Conservation (phyloP, 352 stramenopile genomes). For the Blastocystis sp. region DNA sequence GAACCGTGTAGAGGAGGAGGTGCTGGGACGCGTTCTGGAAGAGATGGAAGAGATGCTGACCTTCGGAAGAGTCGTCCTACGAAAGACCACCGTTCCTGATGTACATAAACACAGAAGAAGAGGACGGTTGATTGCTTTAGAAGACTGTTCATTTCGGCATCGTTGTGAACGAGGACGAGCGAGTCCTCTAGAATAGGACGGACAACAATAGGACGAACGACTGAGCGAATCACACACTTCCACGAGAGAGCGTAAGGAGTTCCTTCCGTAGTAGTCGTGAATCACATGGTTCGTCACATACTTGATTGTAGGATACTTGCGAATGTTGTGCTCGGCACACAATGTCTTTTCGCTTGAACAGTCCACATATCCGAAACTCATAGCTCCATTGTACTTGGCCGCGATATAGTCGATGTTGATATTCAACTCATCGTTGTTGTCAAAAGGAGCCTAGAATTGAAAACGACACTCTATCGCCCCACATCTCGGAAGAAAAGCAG, state of each 20-base stretch:
- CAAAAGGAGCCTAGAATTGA: not conserved
- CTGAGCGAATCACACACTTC: conserved; percentile 34
- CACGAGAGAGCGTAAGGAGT: conserved; percentile 8
- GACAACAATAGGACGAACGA: not conserved
- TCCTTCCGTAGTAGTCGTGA: conserved; percentile 41
- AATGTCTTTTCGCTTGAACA: not conserved
- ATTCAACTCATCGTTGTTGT: conserved; percentile 7
- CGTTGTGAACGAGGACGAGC: not conserved
- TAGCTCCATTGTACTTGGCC: conserved; percentile 17
- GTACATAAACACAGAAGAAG: conserved; percentile 40
- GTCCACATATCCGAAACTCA: conserved; percentile 29
- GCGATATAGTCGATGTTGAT: conserved; percentile 32
- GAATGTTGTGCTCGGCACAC: not conserved
- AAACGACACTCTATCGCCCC: not conserved
- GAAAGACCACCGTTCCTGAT: not conserved
- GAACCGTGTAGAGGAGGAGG: conserved; percentile 35
- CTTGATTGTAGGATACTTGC: conserved; percentile 8
- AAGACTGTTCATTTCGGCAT: not conserved
- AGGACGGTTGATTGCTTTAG: not conserved
- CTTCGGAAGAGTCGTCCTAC: not conserved
- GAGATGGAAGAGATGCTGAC: not conserved
- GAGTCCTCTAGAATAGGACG: not conserved
- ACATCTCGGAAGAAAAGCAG: conserved; percentile 18
- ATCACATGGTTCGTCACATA: not conserved
- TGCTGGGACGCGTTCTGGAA: conserved; percentile 4